phyloP scores from a whole-genome alignment of 2,329 filamentous ascomycete genomes.

The Aspergillus brunneoviolaceus region DNA sequence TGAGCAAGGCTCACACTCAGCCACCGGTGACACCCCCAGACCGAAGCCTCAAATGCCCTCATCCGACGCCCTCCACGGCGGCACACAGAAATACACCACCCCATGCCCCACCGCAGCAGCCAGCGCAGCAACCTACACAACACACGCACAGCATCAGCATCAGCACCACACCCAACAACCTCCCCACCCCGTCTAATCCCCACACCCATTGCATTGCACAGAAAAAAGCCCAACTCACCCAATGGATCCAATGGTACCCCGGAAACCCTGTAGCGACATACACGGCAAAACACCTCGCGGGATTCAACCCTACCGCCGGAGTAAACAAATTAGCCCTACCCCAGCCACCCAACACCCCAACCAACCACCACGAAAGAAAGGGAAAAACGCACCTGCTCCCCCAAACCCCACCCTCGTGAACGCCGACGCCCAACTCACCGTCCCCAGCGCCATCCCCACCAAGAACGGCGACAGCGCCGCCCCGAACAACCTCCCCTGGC shows the following conservation, averaged over 20 bases:
- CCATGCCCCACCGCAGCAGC: conserved; percentile 13
- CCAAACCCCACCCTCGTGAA: conserved; percentile 43
- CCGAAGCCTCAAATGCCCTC: too few relatives aligned
- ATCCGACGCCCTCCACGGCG: conserved; percentile 4
- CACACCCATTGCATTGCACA: neutral
- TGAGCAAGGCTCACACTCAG: too few relatives aligned
- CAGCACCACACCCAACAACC: neutral
- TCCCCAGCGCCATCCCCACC: conserved; percentile 45
- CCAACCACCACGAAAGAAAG: too few relatives aligned
- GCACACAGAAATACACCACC: conserved; percentile 11
- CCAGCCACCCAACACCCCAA: neutral
- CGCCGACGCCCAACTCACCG: conserved; percentile 39
- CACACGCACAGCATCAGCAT: too few relatives aligned
- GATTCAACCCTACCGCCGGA: conserved; percentile 38
- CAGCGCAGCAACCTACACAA: conserved; percentile 9
- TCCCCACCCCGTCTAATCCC: neutral
- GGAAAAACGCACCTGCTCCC: conserved; percentile 34
- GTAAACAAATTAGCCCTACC: neutral
- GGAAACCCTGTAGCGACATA: conserved; percentile 42
- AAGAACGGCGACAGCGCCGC: conserved; percentile 52
- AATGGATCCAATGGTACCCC: conserved; percentile 41
- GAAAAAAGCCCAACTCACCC: conserved; percentile 21
- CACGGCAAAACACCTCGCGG: conserved; percentile 48
- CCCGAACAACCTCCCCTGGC: conserved; percentile 52
- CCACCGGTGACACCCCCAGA: too few relatives aligned